phyloP scores from a whole-genome alignment of 2,329 filamentous ascomycete genomes.

The Xylariaceae sp. region DNA sequence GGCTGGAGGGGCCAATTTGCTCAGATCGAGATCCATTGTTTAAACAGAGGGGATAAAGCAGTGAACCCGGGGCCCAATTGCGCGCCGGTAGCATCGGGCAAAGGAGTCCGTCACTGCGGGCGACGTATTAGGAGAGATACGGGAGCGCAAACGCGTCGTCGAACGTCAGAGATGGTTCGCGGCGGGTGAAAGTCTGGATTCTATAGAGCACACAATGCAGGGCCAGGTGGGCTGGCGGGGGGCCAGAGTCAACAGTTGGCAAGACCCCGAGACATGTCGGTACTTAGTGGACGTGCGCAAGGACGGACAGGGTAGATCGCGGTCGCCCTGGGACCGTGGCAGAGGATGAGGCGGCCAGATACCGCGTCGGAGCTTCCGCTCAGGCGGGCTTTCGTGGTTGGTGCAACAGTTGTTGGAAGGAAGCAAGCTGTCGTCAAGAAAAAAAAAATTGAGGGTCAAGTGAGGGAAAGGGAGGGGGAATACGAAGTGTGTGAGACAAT shows the following conservation, averaged over 20 bases:
- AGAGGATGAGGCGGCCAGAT: conserved; percentile 24
- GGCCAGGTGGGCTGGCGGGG: conserved; percentile 34
- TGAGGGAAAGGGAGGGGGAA: neutral
- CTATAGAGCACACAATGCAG: conserved; percentile 25
- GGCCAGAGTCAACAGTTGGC: conserved; percentile 37
- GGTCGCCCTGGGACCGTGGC: conserved; percentile 22
- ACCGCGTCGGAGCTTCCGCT: conserved; percentile 19
- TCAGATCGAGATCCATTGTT: conserved; percentile 43
- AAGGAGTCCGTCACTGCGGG: conserved; percentile 13
- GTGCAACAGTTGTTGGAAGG: conserved; percentile 9
- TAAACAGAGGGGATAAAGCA: conserved; percentile 23
- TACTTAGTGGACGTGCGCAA: conserved; percentile 25
- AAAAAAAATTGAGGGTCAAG: conserved; percentile 2
- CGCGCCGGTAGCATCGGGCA: conserved; percentile 34
- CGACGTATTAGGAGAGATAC: conserved; percentile 11
- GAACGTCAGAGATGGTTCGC: conserved; percentile 16
- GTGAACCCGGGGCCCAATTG: conserved; percentile 27
- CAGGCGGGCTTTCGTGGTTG: conserved; percentile 18
- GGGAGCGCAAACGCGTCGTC: conserved; percentile 28
- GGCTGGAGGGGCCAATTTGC: conserved; percentile 47
- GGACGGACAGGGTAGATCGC: conserved; percentile 8
- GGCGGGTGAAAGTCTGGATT: conserved; percentile 20
- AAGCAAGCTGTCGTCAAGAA: conserved; percentile 13
- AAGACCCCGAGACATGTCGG: conserved; percentile 36
- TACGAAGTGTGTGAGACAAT: neutral